Base-by-base conservation (phyloP, 768 basidiomycete genomes). In the Russula dissimulans region DNA sequence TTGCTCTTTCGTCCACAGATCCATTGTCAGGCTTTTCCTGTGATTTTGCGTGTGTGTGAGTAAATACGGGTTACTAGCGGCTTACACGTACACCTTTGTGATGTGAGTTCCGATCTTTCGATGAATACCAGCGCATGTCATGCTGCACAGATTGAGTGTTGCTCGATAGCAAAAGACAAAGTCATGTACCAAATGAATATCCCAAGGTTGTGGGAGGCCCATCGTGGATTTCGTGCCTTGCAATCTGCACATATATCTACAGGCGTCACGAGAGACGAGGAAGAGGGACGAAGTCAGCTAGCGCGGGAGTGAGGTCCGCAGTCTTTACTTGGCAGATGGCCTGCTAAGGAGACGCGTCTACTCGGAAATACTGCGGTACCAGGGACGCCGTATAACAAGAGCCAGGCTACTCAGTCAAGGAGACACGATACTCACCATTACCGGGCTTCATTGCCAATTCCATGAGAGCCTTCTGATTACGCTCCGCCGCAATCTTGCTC, bases 21-120 rank as follows among this genome's bases (percentile, higher is more conserved):
- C 94, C 72, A 95, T 75, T 1, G 89, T 91, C 42, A 97, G 66
- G 68, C 91, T 95, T 79, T 95, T 97, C 62, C 93, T 95, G 61
- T 39, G 31, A 34, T 17, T 44, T 39, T 31, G 42, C 4, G 31
- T 52, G 18, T 9, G 34, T 31, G 31, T 46, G 6, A 29, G 44
- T 18, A 50, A 18, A 17, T 48, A 59, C 52, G 12, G 38, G 17
- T 47, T 42, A 46, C 15, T 31, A 56, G 39, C 8, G 26, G n/a
- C 8, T 18, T 11, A 52, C 34, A 78, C 82, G 70, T 77, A 94
- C 91, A 97, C 90, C 83, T 97, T 94, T 0, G 89, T 84, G 65
- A 93, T 78, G 71, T 97, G 95, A 5, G 91, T 95, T 2, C 95
- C 95, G 60, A 97, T 86, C 77, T 95, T 95, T 55, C 95, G 81